These are phyloP conservation scores for Gaertneriomyces sp. DNA, from an alignment of 192 early-diverging fungal genomes.

Conservation along the genomic window DNA sequence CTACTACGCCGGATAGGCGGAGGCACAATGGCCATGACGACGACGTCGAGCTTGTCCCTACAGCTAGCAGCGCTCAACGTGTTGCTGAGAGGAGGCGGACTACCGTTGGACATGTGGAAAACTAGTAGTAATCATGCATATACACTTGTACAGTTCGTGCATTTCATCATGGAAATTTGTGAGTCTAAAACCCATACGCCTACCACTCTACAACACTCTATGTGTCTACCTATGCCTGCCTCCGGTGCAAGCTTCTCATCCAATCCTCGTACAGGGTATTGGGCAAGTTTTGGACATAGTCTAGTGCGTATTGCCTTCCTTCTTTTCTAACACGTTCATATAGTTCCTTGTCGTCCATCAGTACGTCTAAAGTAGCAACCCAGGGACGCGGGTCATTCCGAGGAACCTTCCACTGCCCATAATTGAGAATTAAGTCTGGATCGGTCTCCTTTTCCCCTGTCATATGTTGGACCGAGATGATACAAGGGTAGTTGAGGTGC, in stretches of 20 bases:
- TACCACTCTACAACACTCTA: too few relatives aligned
- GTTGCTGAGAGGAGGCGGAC: too few relatives aligned
- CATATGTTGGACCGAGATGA: slow-evolving; percentile 16
- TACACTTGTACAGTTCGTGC: too few relatives aligned
- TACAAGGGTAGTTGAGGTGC: slow-evolving; percentile 23
- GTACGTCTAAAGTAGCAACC: slow-evolving; percentile 10
- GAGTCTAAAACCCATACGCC: too few relatives aligned
- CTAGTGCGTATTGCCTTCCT: slow-evolving; percentile 15
- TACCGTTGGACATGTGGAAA: too few relatives aligned
- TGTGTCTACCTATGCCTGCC: too few relatives aligned
- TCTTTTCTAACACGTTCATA: slow-evolving; percentile 11
- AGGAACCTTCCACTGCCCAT: slow-evolving; percentile 22
- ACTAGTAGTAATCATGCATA: too few relatives aligned
- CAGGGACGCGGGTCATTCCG: slow-evolving; percentile 18
- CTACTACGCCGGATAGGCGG: background rate
- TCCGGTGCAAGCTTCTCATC: background rate
- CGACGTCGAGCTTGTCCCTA: slow-evolving; percentile 1
- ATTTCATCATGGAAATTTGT: too few relatives aligned
- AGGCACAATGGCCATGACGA: background rate
- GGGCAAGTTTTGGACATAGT: slow-evolving; percentile 4
- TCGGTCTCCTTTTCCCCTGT: slow-evolving; percentile 28
- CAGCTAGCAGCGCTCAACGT: background rate
- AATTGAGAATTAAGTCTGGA: slow-evolving; percentile 4
- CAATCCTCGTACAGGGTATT: slow-evolving; percentile 15
- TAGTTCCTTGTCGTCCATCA: slow-evolving; percentile 10